These are phyloP conservation scores for Globisporangium mamillatum DNA, from an alignment of 352 stramenopile genomes.

Conservation along the genomic window DNA sequence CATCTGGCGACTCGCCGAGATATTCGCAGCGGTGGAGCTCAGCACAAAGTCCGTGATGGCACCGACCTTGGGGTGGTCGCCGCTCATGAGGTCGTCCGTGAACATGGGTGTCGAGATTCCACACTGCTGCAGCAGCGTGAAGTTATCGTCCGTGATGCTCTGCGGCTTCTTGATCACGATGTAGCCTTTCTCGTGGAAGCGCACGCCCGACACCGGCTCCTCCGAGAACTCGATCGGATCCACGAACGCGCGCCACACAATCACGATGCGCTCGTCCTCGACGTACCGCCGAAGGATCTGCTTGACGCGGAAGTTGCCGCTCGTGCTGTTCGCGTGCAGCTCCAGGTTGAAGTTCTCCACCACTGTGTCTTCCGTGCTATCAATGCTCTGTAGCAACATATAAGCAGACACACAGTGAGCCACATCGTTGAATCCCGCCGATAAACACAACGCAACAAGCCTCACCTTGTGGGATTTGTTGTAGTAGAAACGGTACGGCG, in stretches of 20 bases:
- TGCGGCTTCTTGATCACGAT: slow-evolving; percentile 42
- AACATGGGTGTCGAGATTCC: slow-evolving; percentile 45
- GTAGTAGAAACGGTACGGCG: slow-evolving; percentile 38
- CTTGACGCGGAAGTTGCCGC: slow-evolving; percentile 48
- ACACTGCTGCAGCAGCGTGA: slow-evolving; percentile 49
- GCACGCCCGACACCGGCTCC: slow-evolving; percentile 30
- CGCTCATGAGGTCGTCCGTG: slow-evolving; percentile 21
- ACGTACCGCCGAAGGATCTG: slow-evolving; percentile 63
- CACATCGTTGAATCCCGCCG: neutral
- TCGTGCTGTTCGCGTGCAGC: slow-evolving; percentile 44
- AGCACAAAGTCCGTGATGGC: slow-evolving; percentile 44
- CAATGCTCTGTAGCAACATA: slow-evolving; percentile 17
- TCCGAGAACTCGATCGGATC: slow-evolving; percentile 43
- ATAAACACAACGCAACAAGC: neutral
- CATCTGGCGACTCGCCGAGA: slow-evolving; percentile 35
- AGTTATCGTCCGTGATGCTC: slow-evolving; percentile 27
- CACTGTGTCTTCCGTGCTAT: slow-evolving; percentile 48
- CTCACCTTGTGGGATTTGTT: slow-evolving; percentile 32
- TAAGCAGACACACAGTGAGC: neutral
- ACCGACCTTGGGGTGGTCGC: slow-evolving; percentile 26
- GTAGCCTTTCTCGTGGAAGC: slow-evolving; percentile 53
- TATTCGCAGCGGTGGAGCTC: slow-evolving; percentile 30
- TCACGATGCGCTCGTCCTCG: slow-evolving; percentile 52
- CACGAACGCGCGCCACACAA: slow-evolving; percentile 56
- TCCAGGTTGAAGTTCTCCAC: slow-evolving; percentile 62